phyloP scores from a whole-genome alignment of 352 stramenopile genomes.

The Phytophthora agathidicida region DNA sequence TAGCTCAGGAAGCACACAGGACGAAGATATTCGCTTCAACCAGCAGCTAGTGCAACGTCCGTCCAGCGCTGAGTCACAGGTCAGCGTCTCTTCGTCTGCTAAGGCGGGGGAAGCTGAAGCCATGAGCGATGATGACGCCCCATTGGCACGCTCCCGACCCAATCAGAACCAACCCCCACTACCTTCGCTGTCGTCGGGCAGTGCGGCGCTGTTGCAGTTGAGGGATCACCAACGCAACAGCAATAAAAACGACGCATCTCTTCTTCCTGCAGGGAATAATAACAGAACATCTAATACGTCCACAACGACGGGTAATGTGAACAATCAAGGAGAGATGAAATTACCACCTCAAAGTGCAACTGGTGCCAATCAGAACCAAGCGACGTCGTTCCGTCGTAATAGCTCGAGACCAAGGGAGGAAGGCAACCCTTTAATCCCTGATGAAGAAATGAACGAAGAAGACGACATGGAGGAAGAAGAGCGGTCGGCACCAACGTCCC shows the following conservation, averaged over 20 bases:
- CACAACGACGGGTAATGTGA: not conserved
- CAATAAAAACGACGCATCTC: constrained; percentile 2
- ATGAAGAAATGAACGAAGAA: constrained; percentile 35
- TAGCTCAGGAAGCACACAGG: constrained; percentile 29
- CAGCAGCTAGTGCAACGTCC: not conserved
- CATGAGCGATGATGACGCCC: not conserved
- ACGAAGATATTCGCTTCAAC: constrained; percentile 38
- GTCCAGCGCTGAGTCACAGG: constrained; percentile 16
- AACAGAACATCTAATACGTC: constrained; percentile 2
- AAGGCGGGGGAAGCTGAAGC: constrained; percentile 12
- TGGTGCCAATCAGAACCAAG: not conserved
- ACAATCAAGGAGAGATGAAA: not conserved
- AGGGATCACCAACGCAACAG: constrained; percentile 19
- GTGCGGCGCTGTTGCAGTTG: constrained; percentile 41
- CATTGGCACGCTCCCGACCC: not conserved
- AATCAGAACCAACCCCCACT: constrained; percentile 4
- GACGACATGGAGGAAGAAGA: constrained; percentile 24
- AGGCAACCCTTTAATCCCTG: constrained; percentile 16
- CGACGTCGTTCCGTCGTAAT: constrained; percentile 25
- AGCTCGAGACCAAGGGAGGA: constrained; percentile 37
- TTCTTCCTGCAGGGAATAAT: constrained; percentile 1
- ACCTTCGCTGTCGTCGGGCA: constrained; percentile 53
- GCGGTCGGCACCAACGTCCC: constrained; percentile 25
- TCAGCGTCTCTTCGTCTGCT: not conserved
- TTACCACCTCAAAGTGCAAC: not conserved